Evolutionary conservation across 208 protist species (phyloP), one percentile per base, ranked within the genome.

Genomic region (Naegleria lovaniensis): DNA sequence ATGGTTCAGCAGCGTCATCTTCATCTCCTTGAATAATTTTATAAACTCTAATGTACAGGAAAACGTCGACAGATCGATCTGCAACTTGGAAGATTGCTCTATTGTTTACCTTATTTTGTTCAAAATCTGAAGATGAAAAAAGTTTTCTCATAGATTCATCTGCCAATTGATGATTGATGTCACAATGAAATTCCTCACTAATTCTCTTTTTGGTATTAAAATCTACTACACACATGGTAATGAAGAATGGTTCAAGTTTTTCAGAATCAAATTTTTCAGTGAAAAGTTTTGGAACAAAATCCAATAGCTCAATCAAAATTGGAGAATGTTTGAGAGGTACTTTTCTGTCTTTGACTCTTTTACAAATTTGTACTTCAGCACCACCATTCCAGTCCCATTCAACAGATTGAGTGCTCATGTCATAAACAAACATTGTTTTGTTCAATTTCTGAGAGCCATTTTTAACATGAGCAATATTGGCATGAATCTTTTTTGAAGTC

Each of bases 11-110:
- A 7, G 48, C 19, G 29, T 39, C 19, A 40, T 89, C 85, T 67
- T 89, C 85, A 41, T 89, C 85, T 67, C 85, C 85, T 67, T 89
- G 85, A 36, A 89, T 55, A 89, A 89, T 67, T n/a, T 89, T 89
- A 38, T 39, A 40, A 39, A 88, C 25, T 51, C 25, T 33, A 39
- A 88, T 36, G 16, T 40, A 58, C n/a, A 88, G 22, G 16, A n/a
- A 29, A 88, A 88, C 36, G 36, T 88, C 85, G 0, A 16, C 6
- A 22, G 41, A 39, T 40, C 85, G 5, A 0, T 58, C n/a, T 58
- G 15, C 0, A 19, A 88, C 15, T 25, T 88, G 39, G n/a, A 88
- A 88, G 7, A 88, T 39, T 33, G 85, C 85, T 58, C 85, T 29
- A 48, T 88, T 88, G 6, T 36, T 79, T 36, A 33, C 7, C n/a